Percentiles rank a stretch among this genome's conserved stretches.
These are phyloP conservation scores for Atalantia buxifolia DNA, from an alignment of 345 rosid genomes.

Conservation along the genomic window DNA sequence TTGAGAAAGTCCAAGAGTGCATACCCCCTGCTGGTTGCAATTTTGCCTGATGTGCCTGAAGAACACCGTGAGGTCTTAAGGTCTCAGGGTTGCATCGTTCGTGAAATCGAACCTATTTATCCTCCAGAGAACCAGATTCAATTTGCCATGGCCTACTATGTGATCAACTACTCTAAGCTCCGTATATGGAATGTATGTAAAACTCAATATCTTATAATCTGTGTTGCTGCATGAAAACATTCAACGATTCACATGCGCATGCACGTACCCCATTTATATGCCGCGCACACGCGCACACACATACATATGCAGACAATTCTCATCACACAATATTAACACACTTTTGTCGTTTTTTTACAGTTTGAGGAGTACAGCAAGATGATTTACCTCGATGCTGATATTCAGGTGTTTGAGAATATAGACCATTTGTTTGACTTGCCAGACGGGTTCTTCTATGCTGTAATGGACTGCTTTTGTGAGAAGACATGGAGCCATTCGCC, in stretches of 20 bases:
- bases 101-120: slow-evolving; percentile 65
- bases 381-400: slow-evolving; percentile 79
- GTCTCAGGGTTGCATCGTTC: slow-evolving; percentile 62
- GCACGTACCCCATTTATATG: not conserved
- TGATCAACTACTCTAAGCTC: slow-evolving; percentile 82
- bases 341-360: slow-evolving; percentile 20
- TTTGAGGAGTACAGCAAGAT: slow-evolving; percentile 74
- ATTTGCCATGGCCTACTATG: slow-evolving; percentile 78
- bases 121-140: slow-evolving; percentile 68
- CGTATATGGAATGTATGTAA: slow-evolving; percentile 78
- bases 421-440: slow-evolving; percentile 62
- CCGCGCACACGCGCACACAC: not conserved
- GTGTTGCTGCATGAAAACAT: not conserved
- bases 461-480: slow-evolving; percentile 84
- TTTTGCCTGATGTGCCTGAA: slow-evolving; percentile 78
- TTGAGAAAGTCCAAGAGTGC: slow-evolving; percentile 55
- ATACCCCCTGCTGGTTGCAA: slow-evolving; percentile 76
- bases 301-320: not conserved
- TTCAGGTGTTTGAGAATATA: slow-evolving; percentile 70
- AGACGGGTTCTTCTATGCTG: slow-evolving; percentile 66
- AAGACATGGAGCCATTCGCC: slow-evolving; percentile 62
- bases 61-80: slow-evolving; percentile 60
- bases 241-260: not conserved
- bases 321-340: not conserved
- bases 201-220: no score